These are phyloP conservation scores for rapeseed (Brassica napus) DNA, from an alignment of 345 rosid genomes.

Conservation along the genomic window DNA sequence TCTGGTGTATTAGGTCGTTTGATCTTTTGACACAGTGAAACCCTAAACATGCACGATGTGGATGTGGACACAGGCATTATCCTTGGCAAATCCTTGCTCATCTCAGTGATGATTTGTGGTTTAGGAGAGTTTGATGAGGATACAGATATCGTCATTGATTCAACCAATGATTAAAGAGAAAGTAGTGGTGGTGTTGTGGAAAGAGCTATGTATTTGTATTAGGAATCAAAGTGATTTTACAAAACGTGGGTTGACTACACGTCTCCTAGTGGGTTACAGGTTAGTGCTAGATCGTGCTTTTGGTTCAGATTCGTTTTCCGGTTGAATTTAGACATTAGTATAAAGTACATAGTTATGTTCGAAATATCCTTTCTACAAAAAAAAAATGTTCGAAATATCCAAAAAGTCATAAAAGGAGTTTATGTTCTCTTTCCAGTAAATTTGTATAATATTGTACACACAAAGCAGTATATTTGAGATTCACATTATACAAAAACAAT, in stretches of 20 bases:
- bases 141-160: neutral
- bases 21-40: slow-evolving; percentile 33
- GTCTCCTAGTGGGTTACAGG: neutral
- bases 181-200: slow-evolving; percentile 17
- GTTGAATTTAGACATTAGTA: neutral
- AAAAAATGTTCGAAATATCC: neutral
- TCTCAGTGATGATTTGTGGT: neutral
- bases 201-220: neutral
- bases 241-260: slow-evolving; percentile 21
- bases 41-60: slow-evolving; percentile 11
- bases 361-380: no score
- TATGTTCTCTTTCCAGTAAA: neutral
- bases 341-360: no score
- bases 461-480: neutral
- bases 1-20: slow-evolving; percentile 36
- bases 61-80: slow-evolving; percentile 1
- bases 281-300: neutral
- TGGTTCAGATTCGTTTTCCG: neutral
- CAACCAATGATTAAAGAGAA: neutral
- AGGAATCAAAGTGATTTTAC: neutral
- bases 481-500: slow-evolving; percentile 20
- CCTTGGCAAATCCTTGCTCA: neutral
- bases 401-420: neutral
- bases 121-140: neutral
- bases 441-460: neutral